Base-by-base conservation (phyloP, 352 stramenopile genomes). In the Bremia lactucae region DNA sequence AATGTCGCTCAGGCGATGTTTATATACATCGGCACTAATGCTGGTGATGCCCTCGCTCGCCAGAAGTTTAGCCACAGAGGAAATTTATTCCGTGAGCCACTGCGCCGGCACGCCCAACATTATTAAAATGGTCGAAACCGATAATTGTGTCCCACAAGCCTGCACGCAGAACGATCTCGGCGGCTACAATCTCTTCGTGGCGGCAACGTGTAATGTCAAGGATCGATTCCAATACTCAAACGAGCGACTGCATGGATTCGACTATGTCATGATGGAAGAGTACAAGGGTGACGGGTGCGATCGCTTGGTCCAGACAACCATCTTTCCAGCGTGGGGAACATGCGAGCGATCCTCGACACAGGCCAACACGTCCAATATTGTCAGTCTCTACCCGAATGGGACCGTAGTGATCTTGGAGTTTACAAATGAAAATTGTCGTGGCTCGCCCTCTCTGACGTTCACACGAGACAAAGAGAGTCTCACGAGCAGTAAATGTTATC, bases 231-330 rank as follows among this genome's bases (percentile, higher is more conserved):
- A 50, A 19, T 65, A 55, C 21, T 55, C 46, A 0, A 11, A 46
- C n/a, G 42, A 62, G 4, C 26, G 33, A 5, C 62, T 65, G 31
- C 41, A 42, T 8, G 56, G 20, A 0, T 51, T 59, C 47, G 47
- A 54, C 52, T 62, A 55, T 39, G 47, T 65, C 3, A 59, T 65
- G 34, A 62, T 65, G 51, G 56, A 62, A 28, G 46, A 55, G 15
- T 65, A 62, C 35, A 31, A n/a, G 4, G 44, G 36, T n/a, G 29
- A 22, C 26, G 38, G 34, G 0, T 65, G 56, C 8, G 14, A 51
- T n/a, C 23, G 52, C 22, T 40, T 65, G 31, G 25, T 52, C 7
- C 52, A 59, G 23, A 59, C 52, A 2, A 55, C 52, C 1, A 52
- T 65, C 0, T 65, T 59, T 36, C 56, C 56, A 3, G 50, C 56